These are phyloP conservation scores for Pisolithus microcarpus DNA, from an alignment of 768 basidiomycete genomes.

Conservation along the genomic window DNA sequence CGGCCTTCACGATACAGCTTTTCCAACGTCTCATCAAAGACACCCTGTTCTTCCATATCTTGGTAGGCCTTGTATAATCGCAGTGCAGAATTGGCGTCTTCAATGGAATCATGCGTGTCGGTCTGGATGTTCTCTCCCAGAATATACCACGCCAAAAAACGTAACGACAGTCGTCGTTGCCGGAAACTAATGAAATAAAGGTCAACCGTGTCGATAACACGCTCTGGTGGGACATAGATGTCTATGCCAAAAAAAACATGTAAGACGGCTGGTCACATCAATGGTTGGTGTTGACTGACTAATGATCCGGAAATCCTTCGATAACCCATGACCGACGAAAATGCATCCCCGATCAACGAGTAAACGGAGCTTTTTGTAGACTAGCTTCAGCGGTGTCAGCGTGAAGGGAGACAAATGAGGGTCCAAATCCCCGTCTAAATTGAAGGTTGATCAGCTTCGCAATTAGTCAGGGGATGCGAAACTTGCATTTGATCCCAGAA, in stretches of 20 bases:
- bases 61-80: conserved; percentile 79
- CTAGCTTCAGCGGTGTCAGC: conserved; percentile 91
- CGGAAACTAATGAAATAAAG: conserved; percentile 81
- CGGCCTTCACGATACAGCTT: conserved; percentile 74
- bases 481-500: conserved; percentile 88
- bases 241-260: conserved; percentile 41
- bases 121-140: conserved; percentile 87
- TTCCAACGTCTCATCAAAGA: conserved; percentile 85
- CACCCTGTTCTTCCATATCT: conserved; percentile 62
- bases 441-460: conserved; percentile 3
- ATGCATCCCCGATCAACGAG: conserved; percentile 93
- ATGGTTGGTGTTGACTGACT: conserved; percentile 47
- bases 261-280: not conserved
- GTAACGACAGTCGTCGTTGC: conserved; percentile 82
- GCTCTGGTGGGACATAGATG: conserved; percentile 90
- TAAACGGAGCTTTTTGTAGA: conserved; percentile 93
- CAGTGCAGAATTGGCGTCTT: conserved; percentile 85
- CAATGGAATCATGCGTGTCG: conserved; percentile 96
- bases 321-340: conserved; percentile 94
- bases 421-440: conserved; percentile 85
- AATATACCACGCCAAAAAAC: conserved; percentile 94
- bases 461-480: not conserved
- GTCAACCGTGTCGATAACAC: conserved; percentile 96
- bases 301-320: conserved; percentile 97
- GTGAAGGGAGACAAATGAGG: conserved; percentile 77